Base-by-base conservation (phyloP, 2,329 filamentous ascomycete genomes). In the Pseudogymnoascus sp. region DNA sequence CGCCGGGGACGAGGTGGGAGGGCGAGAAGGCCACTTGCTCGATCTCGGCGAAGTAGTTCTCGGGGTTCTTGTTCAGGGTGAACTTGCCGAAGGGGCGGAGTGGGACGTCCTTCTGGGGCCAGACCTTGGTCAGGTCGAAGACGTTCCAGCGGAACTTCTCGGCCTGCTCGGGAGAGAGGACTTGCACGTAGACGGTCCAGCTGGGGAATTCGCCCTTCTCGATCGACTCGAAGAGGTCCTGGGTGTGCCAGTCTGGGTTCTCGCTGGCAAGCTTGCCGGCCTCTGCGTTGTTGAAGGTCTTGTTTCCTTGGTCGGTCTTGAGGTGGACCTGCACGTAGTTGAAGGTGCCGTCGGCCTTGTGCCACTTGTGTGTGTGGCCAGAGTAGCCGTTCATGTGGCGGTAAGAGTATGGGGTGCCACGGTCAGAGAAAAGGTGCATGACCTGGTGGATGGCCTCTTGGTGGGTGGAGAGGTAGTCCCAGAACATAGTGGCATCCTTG, bases 21-120 rank as follows among this genome's bases (percentile, higher is more conserved):
- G 86, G 85, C 62, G 80, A 84, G 77, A 88, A 89, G 1, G 84
- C 83, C 15, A 82, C 78, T 69, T 88, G 85, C 74, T 89, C 85
- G 57, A 88, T 85, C 66, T 87, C 82, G 64, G 80, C 79, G 63
- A 83, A 83, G 70, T 83, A 83, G 69, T 83, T 83, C 69, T 80
- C 72, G n/a, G 74, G 74, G 68, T 88, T 88, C 69, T 77, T 76
- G 72, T 86, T 86, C 21, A 89, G 77, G 0, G 81, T 85, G 61
- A 89, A 72, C 61, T 79, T 78, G 56, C 84, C 85, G 59, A 89
- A 76, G 48, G 75, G 79, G 15, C 81, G 76, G 10, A 86, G 74
- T 1, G 85, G 85, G 26, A 84, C 81, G 52, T 85, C 77, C 19
- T 71, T 74, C 61, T 86, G 81, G 2, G 84, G 84, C 84, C 84